Base-by-base conservation (phyloP, 1,139 yeast species). In the Zygoascus sp. region DNA sequence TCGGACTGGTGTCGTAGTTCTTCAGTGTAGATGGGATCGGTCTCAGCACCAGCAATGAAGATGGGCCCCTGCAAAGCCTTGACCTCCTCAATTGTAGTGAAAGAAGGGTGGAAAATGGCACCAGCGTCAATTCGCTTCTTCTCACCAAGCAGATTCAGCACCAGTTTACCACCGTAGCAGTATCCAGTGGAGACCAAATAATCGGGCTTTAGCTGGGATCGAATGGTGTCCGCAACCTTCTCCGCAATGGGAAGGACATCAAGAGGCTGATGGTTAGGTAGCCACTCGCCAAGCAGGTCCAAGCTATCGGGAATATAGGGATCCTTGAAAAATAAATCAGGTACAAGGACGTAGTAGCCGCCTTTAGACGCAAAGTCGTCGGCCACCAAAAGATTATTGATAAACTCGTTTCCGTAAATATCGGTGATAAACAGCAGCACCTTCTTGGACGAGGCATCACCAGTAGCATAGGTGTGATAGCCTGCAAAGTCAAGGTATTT, bases 81-180 rank as follows among this genome's bases (percentile, higher is more conserved):
- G 44, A 87, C 74, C 56, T 83, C 94, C 25, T 79, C 87, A 23
- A 75, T 72, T 6, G 74, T 49, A 30, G 85, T 81, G 50, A 81
- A 74, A 1, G 94, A 81, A 13, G 96, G 96, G 64, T 88, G 96
- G n/a, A 92, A 92, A 50, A 77, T 62, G 8, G 92, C 94, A 56
- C 77, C 87, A 25, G 74, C 83, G 51, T 80, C 59, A 23, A 79
- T 64, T 16, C 66, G 55, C 25, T 77, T 64, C 19, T 61, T 69
- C n/a, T 65, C 64, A 1, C 76, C 67, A 44, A 83, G 66, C 49
- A 81, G 74, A 50, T 75, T 78, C 42, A 82, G 61, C 22, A 76
- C 80, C 56, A 69, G 79, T 63, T 80, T 82, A 42, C 88, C 95
- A 60, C 96, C 96, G 57, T 74, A 88, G 68, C 96, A 88, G 72